Conservation (phyloP, 768 basidiomycete species). For the Mrakia frigida region DNA sequence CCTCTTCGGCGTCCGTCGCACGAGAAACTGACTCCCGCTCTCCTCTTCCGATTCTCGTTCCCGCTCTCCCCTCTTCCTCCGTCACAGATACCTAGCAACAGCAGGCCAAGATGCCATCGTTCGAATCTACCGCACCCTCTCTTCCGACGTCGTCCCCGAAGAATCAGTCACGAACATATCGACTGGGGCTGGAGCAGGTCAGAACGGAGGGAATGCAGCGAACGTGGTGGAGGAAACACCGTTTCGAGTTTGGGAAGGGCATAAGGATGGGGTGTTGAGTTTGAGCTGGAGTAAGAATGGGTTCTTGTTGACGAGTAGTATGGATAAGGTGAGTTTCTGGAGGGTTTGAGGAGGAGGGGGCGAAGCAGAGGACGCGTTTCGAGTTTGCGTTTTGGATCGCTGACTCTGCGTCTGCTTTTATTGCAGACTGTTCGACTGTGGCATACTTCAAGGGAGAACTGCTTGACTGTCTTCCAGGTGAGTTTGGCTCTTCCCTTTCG, state of each 20-base stretch:
- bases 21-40: no score
- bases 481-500: not conserved
- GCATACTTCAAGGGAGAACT: slow-evolving; percentile 37
- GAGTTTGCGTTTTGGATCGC: not conserved
- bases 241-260: slow-evolving; percentile 35
- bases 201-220: slow-evolving; percentile 4
- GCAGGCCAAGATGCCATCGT: slow-evolving; percentile 41
- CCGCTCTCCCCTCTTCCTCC: no score
- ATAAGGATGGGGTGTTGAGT: slow-evolving; percentile 39
- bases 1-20: no score
- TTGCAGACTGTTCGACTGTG: slow-evolving; percentile 38
- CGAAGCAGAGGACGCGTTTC: not conserved
- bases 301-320: slow-evolving; percentile 38
- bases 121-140: slow-evolving; percentile 38
- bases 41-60: not conserved
- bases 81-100: slow-evolving; percentile 35
- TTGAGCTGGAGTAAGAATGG: slow-evolving; percentile 42
- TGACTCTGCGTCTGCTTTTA: not conserved
- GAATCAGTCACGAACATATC: not conserved
- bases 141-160: slow-evolving; percentile 2
- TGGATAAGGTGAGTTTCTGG: slow-evolving; percentile 35
- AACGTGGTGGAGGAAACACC: slow-evolving; percentile 36
- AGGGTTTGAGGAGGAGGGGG: not conserved
- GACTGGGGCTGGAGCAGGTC: not conserved
- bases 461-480: slow-evolving; percentile 36